A percentile compares a stretch with the other conserved stretches of the same genome.
phyloP scores from a whole-genome alignment of 2,329 filamentous ascomycete genomes.

The Rutstroemia sp. region DNA sequence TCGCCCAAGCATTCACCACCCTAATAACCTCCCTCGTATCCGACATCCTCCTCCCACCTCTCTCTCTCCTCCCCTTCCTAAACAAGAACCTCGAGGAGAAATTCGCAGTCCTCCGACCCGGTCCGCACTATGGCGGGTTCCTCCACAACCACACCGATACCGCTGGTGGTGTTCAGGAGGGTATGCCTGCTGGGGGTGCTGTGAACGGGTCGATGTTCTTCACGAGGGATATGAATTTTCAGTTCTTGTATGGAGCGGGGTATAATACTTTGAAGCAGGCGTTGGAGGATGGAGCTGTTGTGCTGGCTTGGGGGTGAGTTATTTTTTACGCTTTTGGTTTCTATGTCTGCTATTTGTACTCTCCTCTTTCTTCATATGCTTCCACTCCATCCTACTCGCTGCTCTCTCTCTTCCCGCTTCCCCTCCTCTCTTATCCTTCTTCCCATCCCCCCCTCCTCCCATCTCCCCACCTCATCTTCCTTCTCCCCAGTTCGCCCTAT shows the following conservation, averaged over 20 bases:
- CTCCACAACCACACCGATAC: constrained; percentile 2
- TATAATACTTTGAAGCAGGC: constrained; percentile 68
- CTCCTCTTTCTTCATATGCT: no score
- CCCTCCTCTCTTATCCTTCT: no score
- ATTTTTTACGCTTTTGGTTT: neutral
- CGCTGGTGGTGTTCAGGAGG: neutral
- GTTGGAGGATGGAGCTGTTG: constrained; percentile 61
- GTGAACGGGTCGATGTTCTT: neutral
- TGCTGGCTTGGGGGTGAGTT: constrained; percentile 61
- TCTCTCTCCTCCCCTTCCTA: constrained; percentile 62
- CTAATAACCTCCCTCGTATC: constrained; percentile 66
- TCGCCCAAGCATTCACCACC: constrained; percentile 64
- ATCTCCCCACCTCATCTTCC: no score
- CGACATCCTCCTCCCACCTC: constrained; percentile 61
- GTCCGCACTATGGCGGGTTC: constrained; percentile 39
- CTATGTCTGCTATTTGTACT: neutral
- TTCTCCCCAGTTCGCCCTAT: no score
- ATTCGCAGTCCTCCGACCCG: constrained; percentile 57
- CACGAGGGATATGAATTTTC: neutral
- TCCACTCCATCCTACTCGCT: no score
- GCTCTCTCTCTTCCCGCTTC: no score
- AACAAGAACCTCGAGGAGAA: constrained; percentile 68
- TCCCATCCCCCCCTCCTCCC: no score
- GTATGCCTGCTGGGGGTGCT: neutral
- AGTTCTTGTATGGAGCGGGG: constrained; percentile 29